Base-by-base conservation (phyloP, 352 stramenopile genomes). In the Pythium dissimile region DNA sequence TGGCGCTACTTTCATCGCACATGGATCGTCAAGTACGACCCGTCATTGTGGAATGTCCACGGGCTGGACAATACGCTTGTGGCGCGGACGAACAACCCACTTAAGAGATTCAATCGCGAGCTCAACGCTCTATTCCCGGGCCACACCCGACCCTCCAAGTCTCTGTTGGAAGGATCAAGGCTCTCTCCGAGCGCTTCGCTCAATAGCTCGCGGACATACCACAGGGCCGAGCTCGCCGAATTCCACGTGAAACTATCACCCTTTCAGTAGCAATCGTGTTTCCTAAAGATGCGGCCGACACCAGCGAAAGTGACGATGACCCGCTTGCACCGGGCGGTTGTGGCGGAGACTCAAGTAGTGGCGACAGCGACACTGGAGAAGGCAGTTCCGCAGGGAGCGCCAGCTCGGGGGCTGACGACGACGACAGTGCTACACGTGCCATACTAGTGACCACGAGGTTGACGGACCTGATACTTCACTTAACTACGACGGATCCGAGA, bases 51-150 rank as follows among this genome's bases (percentile, higher is more conserved):
- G 53, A 61, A 61, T 28, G 41, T 61, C 3, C 30, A 51, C 32
- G 39, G 37, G 11, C 13, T 59, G 1, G 39, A 41, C 28, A 49
- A 43, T 9, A 20, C 16, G 1, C 18, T 52, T 10, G 31, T 52
- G 4, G 53, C 41, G 23, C 53, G 42, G 1, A 59, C 41, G 15
- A 61, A 61, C 24, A 54, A 61, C 21, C 43, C 53, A 11, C 26
- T 61, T 3, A 31, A 61, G 23, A 35, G 41, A 24, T 61, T 61
- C 18, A 61, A 52, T 30, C 28, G 53, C 20, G 41, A 53, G 24
- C 21, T 53, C 4, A 53, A 52, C 28, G 53, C 21, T 26, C 13
- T 18, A 20, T 61, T 61, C 21, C 53, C 5, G 20, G n/a, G 4
- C 41, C 38, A 26, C 53, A 61, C 12, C 53, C 32, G 3, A 28